Conservation (phyloP, 2,329 filamentous ascomycete genomes). For the Aspergillus felis region DNA sequence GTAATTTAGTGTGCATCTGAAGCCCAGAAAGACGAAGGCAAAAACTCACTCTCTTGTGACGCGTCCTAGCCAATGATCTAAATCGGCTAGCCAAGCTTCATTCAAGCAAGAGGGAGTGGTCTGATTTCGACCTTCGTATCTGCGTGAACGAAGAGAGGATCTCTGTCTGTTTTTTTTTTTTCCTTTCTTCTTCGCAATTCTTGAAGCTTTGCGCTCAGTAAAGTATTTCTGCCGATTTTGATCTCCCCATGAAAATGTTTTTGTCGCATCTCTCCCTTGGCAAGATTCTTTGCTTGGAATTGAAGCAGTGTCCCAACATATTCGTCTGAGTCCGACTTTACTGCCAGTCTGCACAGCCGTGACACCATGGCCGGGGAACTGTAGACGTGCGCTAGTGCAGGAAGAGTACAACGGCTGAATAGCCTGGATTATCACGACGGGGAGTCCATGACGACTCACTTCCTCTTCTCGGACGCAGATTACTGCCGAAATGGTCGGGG, state of each 20-base stretch:
- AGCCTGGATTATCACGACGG: background rate
- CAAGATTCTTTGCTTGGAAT: background rate
- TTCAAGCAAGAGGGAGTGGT: background rate
- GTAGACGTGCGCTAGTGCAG: constrained; percentile 10
- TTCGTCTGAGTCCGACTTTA: background rate
- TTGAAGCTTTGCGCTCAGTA: too few species aligned
- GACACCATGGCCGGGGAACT: constrained; percentile 15
- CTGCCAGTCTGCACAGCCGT: constrained; percentile 1
- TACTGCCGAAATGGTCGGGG: background rate
- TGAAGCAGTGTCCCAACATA: background rate
- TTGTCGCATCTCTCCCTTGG: background rate
- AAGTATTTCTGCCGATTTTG: too few species aligned
- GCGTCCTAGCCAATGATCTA: background rate
- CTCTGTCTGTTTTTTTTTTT: too few species aligned
- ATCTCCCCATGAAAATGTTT: background rate
- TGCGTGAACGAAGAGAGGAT: too few species aligned
- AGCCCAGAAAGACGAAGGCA: background rate
- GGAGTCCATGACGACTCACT: background rate
- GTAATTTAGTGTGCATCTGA: background rate
- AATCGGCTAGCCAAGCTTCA: background rate
- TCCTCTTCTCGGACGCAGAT: background rate
- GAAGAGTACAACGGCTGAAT: background rate
- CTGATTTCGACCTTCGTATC: background rate
- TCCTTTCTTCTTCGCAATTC: too few species aligned
- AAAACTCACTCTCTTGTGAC: background rate